Base-by-base conservation (phyloP, 139 green algal genomes). In the Edaphochlamys debaryana region DNA sequence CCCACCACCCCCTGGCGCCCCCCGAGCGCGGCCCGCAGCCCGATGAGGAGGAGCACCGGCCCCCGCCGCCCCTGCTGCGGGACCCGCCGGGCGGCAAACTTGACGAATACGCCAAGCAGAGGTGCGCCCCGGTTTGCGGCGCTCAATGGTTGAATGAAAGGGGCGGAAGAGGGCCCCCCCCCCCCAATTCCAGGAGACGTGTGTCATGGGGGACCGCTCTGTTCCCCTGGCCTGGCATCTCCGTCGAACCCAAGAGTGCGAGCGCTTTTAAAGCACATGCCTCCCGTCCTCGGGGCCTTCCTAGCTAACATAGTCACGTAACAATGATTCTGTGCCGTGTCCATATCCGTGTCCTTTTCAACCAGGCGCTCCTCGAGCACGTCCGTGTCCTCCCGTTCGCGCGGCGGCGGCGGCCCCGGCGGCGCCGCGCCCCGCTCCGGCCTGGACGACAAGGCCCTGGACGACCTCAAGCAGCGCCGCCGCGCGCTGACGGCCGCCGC, bases 61-160 rank as follows among this genome's bases (percentile, higher is more conserved):
- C 62, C 20, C 40, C 40, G 77, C 77, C 77, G n/a, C 77, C 77
- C 3, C 42, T 83, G 77, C 32, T 83, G 77, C 19, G 63, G 9
- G 45, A 75, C 4, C 77, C 77, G 23, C 77, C 77, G 5, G 77
- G 63, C 7, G 77, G 62, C 20, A 19, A 37, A 27, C 15, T 83
- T 45, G 77, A 83, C 29, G 77, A 83, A 64, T 83, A 83, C 77
- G 36, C 54, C 22, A 83, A 83, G 34, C 32, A 74, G 34, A 52
- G 77, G 77, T 83, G 32, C 0, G 60, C 7, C 25, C 30, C n/a
- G n/a, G n/a, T n/a, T n/a, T n/a, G 58, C 29, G 30, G 45, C 45
- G 45, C 45, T 54, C n/a, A n/a, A n/a, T n/a, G n/a, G n/a, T n/a
- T n/a, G n/a, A n/a, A n/a, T n/a, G n/a, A n/a, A n/a, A n/a, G n/a